Base-by-base conservation (phyloP, 352 stramenopile genomes). In the Phytophthora ohioensis region DNA sequence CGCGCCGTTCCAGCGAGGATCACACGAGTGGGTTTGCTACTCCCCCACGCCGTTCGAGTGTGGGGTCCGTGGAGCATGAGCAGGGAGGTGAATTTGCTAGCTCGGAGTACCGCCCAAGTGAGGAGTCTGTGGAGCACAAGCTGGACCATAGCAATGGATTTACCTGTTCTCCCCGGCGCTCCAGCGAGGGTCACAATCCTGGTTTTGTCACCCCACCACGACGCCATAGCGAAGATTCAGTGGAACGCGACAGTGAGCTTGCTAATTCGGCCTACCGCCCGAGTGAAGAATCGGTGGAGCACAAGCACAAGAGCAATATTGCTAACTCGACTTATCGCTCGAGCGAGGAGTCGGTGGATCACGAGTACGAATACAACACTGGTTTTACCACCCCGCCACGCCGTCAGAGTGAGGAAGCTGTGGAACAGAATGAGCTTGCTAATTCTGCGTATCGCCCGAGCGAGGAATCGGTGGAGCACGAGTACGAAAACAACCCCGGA, bases 61-160 rank as follows among this genome's bases (percentile, higher is more conserved):
- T 62, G 30, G 47, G 56, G 11, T 69, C 53, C 27, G 15, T 61
- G 12, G 42, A 75, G 39, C 48, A 58, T 2, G 31, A 59, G 11
- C 11, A 41, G 8, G 12, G 45, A 7, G 5, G 15, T 27, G 42
- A 35, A 15, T 5, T 49, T 56, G 13, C 30, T 32, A 15, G 41
- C 35, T 41, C 46, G 17, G 34, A 35, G 30, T 48, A 32, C 17
- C 32, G 34, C 17, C 32, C 7, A 45, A 64, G 57, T 10, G 35
- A 57, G 15, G 43, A 39, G 6, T 63, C 43, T 32, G 41, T 46
- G 27, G 21, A 67, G 27, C 15, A 49, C 7, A 15, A 64, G 42
- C 4, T 35, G 7, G 57, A 64, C n/a, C 10, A 36, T 10, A 17
- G n/a, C n/a, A 51, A 27, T 60, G 56, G 56, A 6, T 53, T 54